Evolutionary conservation across 805 yeast species (phyloP).

Genomic region (Hanseniaspora opuntiae): DNA sequence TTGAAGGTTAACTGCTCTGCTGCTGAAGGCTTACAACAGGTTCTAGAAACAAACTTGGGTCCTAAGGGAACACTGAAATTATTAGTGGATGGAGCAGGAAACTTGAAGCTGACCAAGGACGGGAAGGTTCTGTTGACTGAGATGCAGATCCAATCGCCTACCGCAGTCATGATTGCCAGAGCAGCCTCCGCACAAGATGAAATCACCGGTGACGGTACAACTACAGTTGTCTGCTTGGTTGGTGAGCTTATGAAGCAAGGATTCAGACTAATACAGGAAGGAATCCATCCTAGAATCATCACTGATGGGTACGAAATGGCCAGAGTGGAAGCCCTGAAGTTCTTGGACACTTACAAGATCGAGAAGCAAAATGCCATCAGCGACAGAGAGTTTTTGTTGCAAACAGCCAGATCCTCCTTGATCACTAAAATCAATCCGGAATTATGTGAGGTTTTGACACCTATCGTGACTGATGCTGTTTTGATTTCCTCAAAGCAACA

Average conservation of each 20-base stretch:
- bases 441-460: conserved; percentile 68
- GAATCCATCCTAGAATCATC: conserved; percentile 87
- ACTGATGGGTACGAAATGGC: conserved; percentile 93
- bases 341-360: conserved; percentile 52
- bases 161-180: conserved; percentile 83
- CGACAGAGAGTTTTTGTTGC: conserved; percentile 77
- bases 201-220: conserved; percentile 98
- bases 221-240: conserved; percentile 84
- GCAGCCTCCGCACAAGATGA: conserved; percentile 99
- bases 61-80: conserved; percentile 95
- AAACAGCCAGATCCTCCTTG: conserved; percentile 81
- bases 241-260: conserved; percentile 93
- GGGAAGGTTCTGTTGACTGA: conserved; percentile 87
- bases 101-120: conserved; percentile 88
- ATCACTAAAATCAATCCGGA: conserved; percentile 74
- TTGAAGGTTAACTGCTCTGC: conserved; percentile 88
- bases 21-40: conserved; percentile 92
- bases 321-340: conserved; percentile 57
- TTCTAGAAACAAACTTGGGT: conserved; percentile 80
- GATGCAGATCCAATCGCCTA: conserved; percentile 92
- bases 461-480: conserved; percentile 94
- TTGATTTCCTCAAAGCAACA: conserved; percentile 48
- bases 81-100: conserved; percentile 93
- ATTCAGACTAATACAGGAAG: conserved; percentile 79
- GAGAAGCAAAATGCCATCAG: conserved; percentile 30